Evolutionary conservation across 495 filamentous ascomycete species (phyloP).

Genomic region (Hypomontagnella monticulosa): DNA sequence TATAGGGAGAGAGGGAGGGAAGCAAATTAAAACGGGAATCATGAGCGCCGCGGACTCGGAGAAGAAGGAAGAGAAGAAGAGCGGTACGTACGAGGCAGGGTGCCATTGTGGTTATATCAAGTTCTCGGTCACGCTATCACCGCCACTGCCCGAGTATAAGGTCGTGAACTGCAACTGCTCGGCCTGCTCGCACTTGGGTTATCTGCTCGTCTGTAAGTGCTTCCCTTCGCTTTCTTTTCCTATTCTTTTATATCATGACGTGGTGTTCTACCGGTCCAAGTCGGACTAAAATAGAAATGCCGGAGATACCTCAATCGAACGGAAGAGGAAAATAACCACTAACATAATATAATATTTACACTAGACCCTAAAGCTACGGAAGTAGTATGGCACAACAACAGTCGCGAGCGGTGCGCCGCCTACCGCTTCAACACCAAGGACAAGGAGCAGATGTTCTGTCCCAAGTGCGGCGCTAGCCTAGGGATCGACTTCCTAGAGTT

Average conservation of each 20-base stretch:
- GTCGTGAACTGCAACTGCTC: slow-evolving; percentile 47
- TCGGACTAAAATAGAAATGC: too few species aligned
- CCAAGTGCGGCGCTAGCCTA: slow-evolving; percentile 46
- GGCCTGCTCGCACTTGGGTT: slow-evolving; percentile 41
- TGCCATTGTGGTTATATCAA: slow-evolving; percentile 51
- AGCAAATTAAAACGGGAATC: neutral
- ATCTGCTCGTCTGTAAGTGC: slow-evolving; percentile 47
- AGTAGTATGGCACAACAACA: slow-evolving; percentile 41
- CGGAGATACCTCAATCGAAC: too few species aligned
- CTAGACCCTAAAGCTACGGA: slow-evolving; percentile 37
- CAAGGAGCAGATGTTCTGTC: slow-evolving; percentile 49
- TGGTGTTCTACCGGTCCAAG: too few species aligned
- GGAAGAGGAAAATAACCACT: too few species aligned
- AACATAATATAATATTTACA: too few species aligned
- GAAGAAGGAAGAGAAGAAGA: slow-evolving; percentile 10
- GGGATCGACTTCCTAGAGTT: slow-evolving; percentile 45
- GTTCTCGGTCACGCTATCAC: slow-evolving; percentile 43
- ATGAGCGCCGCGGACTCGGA: slow-evolving; percentile 6
- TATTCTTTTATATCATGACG: neutral
- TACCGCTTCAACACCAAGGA: slow-evolving; percentile 49
- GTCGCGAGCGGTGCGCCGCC: slow-evolving; percentile 36
- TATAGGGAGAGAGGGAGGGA: neutral
- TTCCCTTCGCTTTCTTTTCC: slow-evolving; percentile 3
- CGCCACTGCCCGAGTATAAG: slow-evolving; percentile 40
- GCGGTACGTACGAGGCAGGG: slow-evolving; percentile 40